Percentiles rank a stretch among this genome's conserved stretches.
phyloP scores from a whole-genome alignment of 495 filamentous ascomycete genomes.

The Lophiostoma macrostomum region DNA sequence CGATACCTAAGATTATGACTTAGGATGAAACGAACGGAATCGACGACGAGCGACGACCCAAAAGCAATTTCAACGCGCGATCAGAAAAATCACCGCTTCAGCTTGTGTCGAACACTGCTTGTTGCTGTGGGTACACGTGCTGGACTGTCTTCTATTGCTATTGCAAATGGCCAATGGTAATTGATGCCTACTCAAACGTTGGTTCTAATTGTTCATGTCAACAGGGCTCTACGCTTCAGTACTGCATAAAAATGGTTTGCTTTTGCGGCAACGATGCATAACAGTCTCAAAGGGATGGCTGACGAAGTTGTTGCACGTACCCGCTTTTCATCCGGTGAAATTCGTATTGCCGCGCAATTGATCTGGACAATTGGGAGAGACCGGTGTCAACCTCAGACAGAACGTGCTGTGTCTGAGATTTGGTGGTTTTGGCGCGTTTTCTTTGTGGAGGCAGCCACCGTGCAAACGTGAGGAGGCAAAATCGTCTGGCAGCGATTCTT shows the following conservation, averaged over 20 bases:
- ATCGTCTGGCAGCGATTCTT: constrained; percentile 29
- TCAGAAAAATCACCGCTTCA: too few species aligned
- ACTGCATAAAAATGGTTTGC: constrained; percentile 23
- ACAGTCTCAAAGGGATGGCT: constrained; percentile 15
- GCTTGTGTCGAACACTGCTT: too few species aligned
- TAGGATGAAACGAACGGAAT: too few species aligned
- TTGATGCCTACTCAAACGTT: too few species aligned
- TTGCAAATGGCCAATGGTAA: too few species aligned
- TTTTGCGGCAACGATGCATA: constrained; percentile 28
- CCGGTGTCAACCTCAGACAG: constrained; percentile 17
- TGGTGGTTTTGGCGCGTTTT: constrained; percentile 27
- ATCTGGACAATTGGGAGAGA: constrained; percentile 15
- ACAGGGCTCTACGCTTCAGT: constrained; percentile 6
- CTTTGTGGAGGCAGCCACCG: constrained; percentile 28
- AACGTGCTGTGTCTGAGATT: constrained; percentile 33
- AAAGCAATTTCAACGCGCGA: too few species aligned
- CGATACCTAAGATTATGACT: too few species aligned
- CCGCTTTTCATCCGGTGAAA: constrained; percentile 20
- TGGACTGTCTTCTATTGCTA: constrained; percentile 5
- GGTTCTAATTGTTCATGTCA: constrained; percentile 25
- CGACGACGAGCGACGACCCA: too few species aligned
- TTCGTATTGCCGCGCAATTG: constrained; percentile 19
- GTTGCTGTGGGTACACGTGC: too few species aligned
- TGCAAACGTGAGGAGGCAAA: constrained; percentile 29
- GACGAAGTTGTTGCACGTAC: constrained; percentile 36